These are phyloP conservation scores for Fusarium nodosum DNA, from an alignment of 2,329 filamentous ascomycete genomes.

Conservation along the genomic window DNA sequence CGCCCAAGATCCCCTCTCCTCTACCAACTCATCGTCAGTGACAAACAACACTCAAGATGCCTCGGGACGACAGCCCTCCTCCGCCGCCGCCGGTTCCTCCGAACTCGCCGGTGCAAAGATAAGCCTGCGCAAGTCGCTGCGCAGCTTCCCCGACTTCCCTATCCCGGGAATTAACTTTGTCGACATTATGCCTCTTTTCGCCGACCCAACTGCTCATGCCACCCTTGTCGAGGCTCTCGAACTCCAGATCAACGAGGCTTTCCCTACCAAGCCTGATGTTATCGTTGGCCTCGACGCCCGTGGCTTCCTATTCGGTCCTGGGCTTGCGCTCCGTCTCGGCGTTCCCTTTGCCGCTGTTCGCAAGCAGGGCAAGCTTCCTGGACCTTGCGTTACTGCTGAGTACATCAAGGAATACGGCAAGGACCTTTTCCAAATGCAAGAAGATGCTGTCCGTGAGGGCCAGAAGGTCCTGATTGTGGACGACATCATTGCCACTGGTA, in stretches of 20 bases:
- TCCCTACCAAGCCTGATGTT: constrained; percentile 81
- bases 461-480: constrained; percentile 95
- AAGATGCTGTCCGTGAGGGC: constrained; percentile 83
- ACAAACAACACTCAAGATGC: constrained; percentile 63
- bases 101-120: constrained; percentile 77
- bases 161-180: constrained; percentile 94
- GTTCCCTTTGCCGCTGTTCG: constrained; percentile 92
- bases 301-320: constrained; percentile 95
- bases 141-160: constrained; percentile 93
- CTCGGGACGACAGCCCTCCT: constrained; percentile 73
- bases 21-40: constrained; percentile 46
- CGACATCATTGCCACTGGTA: constrained; percentile 98
- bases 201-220: constrained; percentile 78
- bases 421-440: constrained; percentile 97
- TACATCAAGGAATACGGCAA: constrained; percentile 97
- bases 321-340: constrained; percentile 84
- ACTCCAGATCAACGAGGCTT: constrained; percentile 79
- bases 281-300: constrained; percentile 94
- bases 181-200: constrained; percentile 97
- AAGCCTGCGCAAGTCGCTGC: constrained; percentile 79
- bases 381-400: constrained; percentile 84
- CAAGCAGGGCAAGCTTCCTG: constrained; percentile 96
- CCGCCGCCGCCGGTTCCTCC: constrained; percentile 72
- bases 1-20: constrained; percentile 46
- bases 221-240: constrained; percentile 87